A percentile compares a stretch with the other conserved stretches of the same genome.
phyloP scores from a whole-genome alignment of 2,329 filamentous ascomycete genomes.

The Lithohypha guttulata region DNA sequence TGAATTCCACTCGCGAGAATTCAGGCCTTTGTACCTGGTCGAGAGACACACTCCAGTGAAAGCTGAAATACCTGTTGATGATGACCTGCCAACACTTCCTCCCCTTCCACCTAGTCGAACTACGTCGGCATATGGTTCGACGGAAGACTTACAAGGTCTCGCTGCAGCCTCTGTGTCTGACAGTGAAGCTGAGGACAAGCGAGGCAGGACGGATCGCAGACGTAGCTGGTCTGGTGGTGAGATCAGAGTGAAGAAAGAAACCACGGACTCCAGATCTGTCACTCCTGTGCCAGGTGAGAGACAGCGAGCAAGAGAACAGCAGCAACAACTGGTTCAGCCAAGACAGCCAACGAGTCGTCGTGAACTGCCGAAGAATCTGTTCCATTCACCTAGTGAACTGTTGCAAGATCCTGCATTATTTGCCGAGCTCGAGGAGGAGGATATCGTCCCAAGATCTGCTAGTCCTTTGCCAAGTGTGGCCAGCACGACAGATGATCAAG shows the following conservation, averaged over 20 bases:
- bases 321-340: conserved; percentile 11
- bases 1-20: conserved; percentile 52
- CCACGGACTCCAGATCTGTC: conserved; percentile 49
- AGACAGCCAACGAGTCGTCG: conserved; percentile 18
- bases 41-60: conserved; percentile 47
- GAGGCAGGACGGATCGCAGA: conserved; percentile 19
- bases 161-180: conserved; percentile 10
- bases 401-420: conserved; percentile 29
- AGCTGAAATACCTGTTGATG: conserved; percentile 27
- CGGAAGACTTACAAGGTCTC: conserved; percentile 28
- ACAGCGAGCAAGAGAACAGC: conserved; percentile 22
- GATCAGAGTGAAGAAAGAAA: conserved; percentile 9
- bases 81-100: conserved; percentile 39
- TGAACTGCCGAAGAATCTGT: conserved; percentile 35
- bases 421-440: conserved; percentile 25
- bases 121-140: conserved; percentile 38
- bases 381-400: conserved; percentile 37
- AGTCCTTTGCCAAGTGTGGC: conserved; percentile 20
- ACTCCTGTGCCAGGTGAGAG: conserved; percentile 56
- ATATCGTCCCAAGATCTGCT: conserved; percentile 20
- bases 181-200: conserved; percentile 26
- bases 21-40: conserved; percentile 72
- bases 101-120: conserved; percentile 34
- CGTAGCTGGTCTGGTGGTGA: conserved; percentile 23
- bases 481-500: conserved; percentile 18